Base-by-base conservation (phyloP, 2,329 filamentous ascomycete genomes). In the Dendrostoma leiphaemia region DNA sequence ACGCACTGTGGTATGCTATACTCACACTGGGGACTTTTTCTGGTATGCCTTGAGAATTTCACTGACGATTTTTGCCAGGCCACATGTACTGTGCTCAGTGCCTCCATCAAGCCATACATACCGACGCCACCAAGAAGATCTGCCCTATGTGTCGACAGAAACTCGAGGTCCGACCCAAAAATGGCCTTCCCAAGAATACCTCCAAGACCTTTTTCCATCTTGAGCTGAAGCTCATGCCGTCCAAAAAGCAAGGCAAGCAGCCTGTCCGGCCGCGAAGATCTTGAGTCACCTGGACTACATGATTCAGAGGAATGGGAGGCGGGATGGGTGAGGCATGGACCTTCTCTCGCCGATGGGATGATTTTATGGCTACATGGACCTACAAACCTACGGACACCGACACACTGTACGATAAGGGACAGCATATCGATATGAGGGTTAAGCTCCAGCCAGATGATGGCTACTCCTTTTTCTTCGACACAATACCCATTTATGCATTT, bases 21-120 rank as follows among this genome's bases (percentile, higher is more conserved):
- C 15, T 38, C 13, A n/a, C n/a, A n/a, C n/a, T n/a, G n/a, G n/a
- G n/a, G n/a, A n/a, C n/a, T n/a, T n/a, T n/a, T n/a, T n/a, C n/a
- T n/a, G n/a, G n/a, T n/a, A n/a, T n/a, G n/a, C n/a, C n/a, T n/a
- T n/a, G n/a, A n/a, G n/a, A n/a, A n/a, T 7, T 43, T 26, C n/a
- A 13, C 7, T 31, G 24, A 31, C 10, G 26, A 31, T 48, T 9
- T 9, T 29, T 8, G n/a, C 10, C 37, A 86, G 84, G 84, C 9
- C 84, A 88, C 62, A 70, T 87, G 3, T 88, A 85, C 64, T 88
- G 84, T 59, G 78, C 80, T 43, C 75, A 80, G 53, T 88, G 84
- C 62, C 72, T 88, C 2, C 81, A 85, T 61, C 78, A 79, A 10
- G 80, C 84, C 4, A 74, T 87, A 2, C 70, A 82, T 54, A 81